Conservation (phyloP, 2,329 filamentous ascomycete species). For the Cyphellophora europaea region DNA sequence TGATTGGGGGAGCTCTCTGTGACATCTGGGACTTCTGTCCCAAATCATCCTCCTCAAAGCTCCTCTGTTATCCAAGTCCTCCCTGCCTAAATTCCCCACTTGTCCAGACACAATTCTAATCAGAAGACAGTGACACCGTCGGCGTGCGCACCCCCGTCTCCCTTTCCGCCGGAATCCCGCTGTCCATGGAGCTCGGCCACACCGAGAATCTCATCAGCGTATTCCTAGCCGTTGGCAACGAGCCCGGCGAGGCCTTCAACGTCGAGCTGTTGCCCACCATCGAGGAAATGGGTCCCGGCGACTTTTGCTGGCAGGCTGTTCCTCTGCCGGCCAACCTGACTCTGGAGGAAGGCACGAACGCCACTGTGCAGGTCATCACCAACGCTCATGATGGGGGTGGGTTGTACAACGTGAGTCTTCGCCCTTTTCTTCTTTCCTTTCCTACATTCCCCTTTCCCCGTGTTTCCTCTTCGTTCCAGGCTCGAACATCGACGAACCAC, state of each 20-base stretch:
- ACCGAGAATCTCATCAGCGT: conserved; percentile 43
- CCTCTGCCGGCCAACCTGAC: conserved; percentile 20
- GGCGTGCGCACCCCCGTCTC: conserved; percentile 40
- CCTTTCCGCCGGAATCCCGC: conserved; percentile 32
- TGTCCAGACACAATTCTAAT: too few relatives aligned
- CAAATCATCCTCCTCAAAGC: too few relatives aligned
- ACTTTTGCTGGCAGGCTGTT: conserved; percentile 56
- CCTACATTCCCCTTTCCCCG: neutral
- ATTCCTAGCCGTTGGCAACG: conserved; percentile 42
- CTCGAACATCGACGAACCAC: too few relatives aligned
- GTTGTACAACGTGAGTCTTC: conserved; percentile 53
- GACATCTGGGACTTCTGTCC: too few relatives aligned
- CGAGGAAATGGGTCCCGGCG: conserved; percentile 52
- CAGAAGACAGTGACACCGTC: conserved; percentile 25
- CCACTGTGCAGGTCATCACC: conserved; percentile 61
- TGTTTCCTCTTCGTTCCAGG: neutral
- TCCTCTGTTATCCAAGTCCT: too few relatives aligned
- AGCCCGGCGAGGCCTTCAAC: conserved; percentile 55
- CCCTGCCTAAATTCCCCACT: too few relatives aligned
- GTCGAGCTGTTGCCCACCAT: conserved; percentile 54
- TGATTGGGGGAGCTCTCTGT: too few relatives aligned
- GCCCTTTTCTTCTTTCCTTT: neutral
- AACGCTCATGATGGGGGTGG: conserved; percentile 49
- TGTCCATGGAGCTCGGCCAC: conserved; percentile 45
- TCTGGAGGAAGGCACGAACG: conserved; percentile 52